Conservation (phyloP, 2,329 filamentous ascomycete genomes). For the Teratosphaeriaceae sp. region DNA sequence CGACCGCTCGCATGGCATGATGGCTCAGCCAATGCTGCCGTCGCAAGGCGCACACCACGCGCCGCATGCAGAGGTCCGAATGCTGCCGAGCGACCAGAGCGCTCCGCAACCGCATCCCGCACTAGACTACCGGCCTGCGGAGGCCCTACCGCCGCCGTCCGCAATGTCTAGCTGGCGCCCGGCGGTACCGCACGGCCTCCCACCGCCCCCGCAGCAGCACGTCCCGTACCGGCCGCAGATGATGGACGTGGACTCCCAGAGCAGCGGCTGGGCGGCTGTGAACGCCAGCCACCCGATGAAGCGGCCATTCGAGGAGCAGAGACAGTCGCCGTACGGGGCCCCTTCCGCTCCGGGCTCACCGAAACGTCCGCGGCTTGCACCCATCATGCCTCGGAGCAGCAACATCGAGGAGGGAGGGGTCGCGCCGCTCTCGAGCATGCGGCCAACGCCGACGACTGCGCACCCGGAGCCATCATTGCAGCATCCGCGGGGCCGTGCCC, state of each 20-base stretch:
- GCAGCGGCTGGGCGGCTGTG: constrained; percentile 38
- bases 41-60: not conserved
- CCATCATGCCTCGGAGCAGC: constrained; percentile 29
- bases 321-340: constrained; percentile 25
- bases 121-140: constrained; percentile 7
- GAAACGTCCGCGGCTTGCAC: constrained; percentile 40
- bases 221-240: constrained; percentile 14
- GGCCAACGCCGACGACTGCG: constrained; percentile 7
- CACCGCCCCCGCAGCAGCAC: constrained; percentile 13
- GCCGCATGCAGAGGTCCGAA: not conserved
- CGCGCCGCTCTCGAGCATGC: constrained; percentile 10
- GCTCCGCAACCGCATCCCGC: not conserved
- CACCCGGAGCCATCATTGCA: constrained; percentile 11
- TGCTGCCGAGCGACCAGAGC: not conserved
- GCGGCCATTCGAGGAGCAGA: constrained; percentile 33
- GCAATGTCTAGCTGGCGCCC: constrained; percentile 24
- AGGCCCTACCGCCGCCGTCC: constrained; percentile 19
- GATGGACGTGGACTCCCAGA: constrained; percentile 15
- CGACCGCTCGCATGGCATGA: not conserved
- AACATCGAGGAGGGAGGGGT: constrained; percentile 23
- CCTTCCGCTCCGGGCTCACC: constrained; percentile 32
- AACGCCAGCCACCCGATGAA: constrained; percentile 38
- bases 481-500: constrained; percentile 27
- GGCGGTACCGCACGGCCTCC: constrained; percentile 17
- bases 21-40: not conserved